Conservation (phyloP, 1,139 yeast species). For the Pichia terricola region DNA sequence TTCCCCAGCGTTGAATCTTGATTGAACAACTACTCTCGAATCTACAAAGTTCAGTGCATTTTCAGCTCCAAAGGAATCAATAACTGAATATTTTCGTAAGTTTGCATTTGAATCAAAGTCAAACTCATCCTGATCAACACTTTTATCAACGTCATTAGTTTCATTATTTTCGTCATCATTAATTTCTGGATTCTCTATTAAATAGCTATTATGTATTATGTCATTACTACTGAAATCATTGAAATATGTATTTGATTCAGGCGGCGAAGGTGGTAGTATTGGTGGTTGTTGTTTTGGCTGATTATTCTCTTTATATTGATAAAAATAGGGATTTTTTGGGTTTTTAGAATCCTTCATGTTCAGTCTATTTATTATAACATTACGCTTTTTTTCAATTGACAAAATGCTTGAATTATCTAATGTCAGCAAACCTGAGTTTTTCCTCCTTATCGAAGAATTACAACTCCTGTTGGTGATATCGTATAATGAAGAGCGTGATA, state of each 20-base stretch:
- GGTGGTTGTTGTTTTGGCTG: conserved; percentile 8
- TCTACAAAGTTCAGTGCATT: conserved; percentile 1
- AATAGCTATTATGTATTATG: not conserved
- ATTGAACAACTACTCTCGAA: not conserved
- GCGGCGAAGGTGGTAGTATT: not conserved
- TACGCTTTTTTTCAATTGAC: conserved; percentile 6
- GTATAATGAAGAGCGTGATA: not conserved
- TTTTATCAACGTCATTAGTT: not conserved
- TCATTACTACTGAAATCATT: not conserved
- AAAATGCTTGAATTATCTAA: conserved; percentile 2
- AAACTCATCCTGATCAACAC: no score
- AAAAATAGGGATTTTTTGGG: conserved; percentile 9
- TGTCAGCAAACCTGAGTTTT: not conserved
- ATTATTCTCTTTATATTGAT: conserved; percentile 6
- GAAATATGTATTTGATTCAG: not conserved
- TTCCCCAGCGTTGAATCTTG: not conserved
- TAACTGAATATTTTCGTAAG: no score
- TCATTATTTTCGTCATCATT: not conserved
- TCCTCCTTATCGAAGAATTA: not conserved
- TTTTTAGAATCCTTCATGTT: conserved; percentile 9
- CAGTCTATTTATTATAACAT: conserved; percentile 3
- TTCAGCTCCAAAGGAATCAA: no score
- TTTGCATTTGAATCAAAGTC: no score
- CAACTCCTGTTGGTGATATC: conserved; percentile 5
- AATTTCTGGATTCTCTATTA: not conserved